phyloP scores from a whole-genome alignment of 2,329 filamentous ascomycete genomes.

The Talaromyces marneffei region DNA sequence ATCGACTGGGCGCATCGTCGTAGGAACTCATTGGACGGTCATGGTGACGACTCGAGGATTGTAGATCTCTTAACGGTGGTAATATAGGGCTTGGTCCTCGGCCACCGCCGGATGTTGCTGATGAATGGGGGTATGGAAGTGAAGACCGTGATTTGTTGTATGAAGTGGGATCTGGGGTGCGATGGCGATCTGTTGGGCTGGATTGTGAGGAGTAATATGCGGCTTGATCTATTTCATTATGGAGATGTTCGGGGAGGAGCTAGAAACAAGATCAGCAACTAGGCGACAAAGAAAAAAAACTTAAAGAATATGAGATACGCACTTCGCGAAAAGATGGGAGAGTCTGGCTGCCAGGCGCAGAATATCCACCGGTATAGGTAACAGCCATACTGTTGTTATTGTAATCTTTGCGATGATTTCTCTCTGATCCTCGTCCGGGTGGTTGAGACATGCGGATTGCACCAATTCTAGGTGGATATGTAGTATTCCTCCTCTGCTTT shows the following conservation, averaged over 20 bases:
- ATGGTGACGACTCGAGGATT: constrained; percentile 25
- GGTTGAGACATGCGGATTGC: constrained; percentile 14
- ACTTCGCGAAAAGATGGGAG: constrained; percentile 16
- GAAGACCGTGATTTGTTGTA: constrained; percentile 26
- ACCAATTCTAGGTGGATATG: not conserved
- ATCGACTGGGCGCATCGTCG: constrained; percentile 18
- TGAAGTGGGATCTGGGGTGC: constrained; percentile 27
- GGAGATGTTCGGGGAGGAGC: constrained; percentile 37
- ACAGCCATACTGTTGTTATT: constrained; percentile 10
- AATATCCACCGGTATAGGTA: constrained; percentile 8
- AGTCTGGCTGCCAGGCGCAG: constrained; percentile 12
- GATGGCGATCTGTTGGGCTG: constrained; percentile 17
- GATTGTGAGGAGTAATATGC: constrained; percentile 27
- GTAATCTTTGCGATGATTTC: constrained; percentile 9
- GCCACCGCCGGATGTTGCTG: constrained; percentile 21
- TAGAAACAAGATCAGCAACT: constrained; percentile 12
- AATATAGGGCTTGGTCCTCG: constrained; percentile 31
- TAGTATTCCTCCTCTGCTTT: not conserved
- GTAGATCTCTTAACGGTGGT: constrained; percentile 34
- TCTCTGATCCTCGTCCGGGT: constrained; percentile 5
- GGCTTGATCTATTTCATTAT: constrained; percentile 38
- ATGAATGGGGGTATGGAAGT: constrained; percentile 19
- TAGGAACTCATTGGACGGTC: constrained; percentile 22
- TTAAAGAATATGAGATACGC: not conserved
- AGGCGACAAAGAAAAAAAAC: not conserved